Percentiles rank a stretch among this genome's conserved stretches.
phyloP scores from a whole-genome alignment of 305 asterid genomes.

The Fraxinus ornus region DNA sequence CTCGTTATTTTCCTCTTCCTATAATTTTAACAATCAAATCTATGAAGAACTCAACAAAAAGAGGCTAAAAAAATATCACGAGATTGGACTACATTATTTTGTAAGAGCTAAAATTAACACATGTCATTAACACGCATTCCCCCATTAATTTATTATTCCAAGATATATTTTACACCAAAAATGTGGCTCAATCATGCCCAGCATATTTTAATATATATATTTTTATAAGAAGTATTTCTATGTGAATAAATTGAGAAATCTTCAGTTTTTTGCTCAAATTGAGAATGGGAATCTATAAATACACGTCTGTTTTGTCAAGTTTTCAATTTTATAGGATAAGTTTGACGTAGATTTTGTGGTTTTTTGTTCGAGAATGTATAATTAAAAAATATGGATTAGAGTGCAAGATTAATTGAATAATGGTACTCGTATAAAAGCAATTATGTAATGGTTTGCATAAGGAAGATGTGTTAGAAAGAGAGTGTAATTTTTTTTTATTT shows the following conservation, averaged over 20 bases:
- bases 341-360: neutral
- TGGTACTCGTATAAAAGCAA: too few species aligned
- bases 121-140: neutral
- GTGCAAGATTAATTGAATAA: neutral
- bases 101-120: too few species aligned
- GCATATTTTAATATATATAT: too few species aligned
- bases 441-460: too few species aligned
- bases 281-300: neutral
- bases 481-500: too few species aligned
- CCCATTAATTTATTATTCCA: neutral
- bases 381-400: neutral
- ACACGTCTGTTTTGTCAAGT: neutral
- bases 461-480: too few species aligned
- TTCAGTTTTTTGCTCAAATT: neutral
- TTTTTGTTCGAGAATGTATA: neutral
- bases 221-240: neutral
- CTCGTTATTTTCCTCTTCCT: neutral
- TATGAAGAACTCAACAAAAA: neutral
- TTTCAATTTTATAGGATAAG: neutral
- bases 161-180: neutral
- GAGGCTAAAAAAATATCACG: too few species aligned
- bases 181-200: neutral
- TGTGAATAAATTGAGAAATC: neutral
- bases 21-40: neutral
- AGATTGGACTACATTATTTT: too few species aligned